Percentiles rank a stretch among this genome's conserved stretches.
These are phyloP conservation scores for Picochlorum sp. DNA, from an alignment of 139 green algal species.

Conservation along the genomic window DNA sequence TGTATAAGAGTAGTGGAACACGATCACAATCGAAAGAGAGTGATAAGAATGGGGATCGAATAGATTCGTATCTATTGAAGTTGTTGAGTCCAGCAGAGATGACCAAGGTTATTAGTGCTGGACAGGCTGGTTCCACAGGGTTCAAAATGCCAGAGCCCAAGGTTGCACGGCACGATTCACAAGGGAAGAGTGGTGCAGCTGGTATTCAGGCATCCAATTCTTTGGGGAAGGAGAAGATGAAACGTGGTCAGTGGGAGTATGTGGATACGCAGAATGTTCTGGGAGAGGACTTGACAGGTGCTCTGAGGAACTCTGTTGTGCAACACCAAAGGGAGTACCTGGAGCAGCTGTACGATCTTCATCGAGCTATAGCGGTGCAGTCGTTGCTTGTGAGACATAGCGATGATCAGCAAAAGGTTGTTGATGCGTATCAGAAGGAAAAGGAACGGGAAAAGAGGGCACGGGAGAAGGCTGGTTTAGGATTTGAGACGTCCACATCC, in stretches of 20 bases:
- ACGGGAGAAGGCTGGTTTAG: constrained; percentile 1
- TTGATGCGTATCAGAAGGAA: background rate
- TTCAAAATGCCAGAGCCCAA: no score
- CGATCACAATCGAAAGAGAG: background rate
- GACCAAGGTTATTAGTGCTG: background rate
- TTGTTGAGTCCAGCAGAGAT: background rate
- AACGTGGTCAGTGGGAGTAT: background rate
- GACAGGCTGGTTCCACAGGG: no score
- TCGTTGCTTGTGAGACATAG: constrained; percentile 23
- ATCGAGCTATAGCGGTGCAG: constrained; percentile 29
- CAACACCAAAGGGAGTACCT: constrained; percentile 23
- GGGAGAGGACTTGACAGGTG: constrained; percentile 8
- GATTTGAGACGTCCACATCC: constrained; percentile 12
- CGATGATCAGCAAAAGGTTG: constrained; percentile 16
- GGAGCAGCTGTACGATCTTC: constrained; percentile 31
- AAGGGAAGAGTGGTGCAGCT: no score
- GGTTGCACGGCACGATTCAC: no score
- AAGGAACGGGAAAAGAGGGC: background rate
- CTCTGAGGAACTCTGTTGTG: constrained; percentile 18
- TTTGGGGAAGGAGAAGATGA: background rate
- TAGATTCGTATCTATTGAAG: constrained; percentile 3
- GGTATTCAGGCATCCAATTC: no score
- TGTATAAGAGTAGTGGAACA: background rate
- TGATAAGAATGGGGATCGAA: background rate
- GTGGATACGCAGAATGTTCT: constrained; percentile 12